Evolutionary conservation across 2,329 filamentous ascomycete genomes (phyloP), one percentile per base, ranked within the genome.

Genomic region (Pezicula carpinea): DNA sequence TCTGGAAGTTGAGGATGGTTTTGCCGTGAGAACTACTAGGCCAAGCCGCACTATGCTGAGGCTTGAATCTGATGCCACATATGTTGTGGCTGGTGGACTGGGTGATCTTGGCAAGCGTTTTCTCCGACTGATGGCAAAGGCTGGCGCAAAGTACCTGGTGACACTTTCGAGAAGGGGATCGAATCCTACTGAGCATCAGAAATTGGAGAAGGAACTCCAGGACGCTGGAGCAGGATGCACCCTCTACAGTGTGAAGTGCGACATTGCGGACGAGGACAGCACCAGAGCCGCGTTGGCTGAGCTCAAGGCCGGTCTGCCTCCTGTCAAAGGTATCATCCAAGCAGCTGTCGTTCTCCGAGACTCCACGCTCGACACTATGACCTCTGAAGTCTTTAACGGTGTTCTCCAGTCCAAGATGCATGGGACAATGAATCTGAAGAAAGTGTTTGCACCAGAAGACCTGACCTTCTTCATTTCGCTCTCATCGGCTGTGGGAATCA

Each of bases 71-170:
- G 59, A 59, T 5, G 61, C 58, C 3, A 55, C 59, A 3, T 63
- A 61, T 41, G 29, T 63, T 23, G 40, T 63, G 18, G 49, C 55
- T 39, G 60, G 59, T 5, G 53, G 60, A 15, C 52, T 60, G 17
- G 60, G 62, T 32, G 63, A 57, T 18, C 44, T 64, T 29, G 62
- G 63, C n/a, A 51, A 59, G 13, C 53, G 51, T 33, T 55, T 65
- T 21, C 57, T 54, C 1, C 44, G 46, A 39, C 61, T 55, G 53
- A 59, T 66, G 57, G 59, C 56, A 6, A 44, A 45, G 8, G 53
- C 52, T 7, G 62, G 63, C 6, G 63, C 61, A 8, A 54, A 51
- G 29, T 38, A 64, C 46, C 33, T 66, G 7, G 49, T 64, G n/a
- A 53, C 64, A 38, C 46, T 64, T n/a, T 65, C 62, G 15, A 52